phyloP scores from a whole-genome alignment of 306 rosid species.

The Cicer pinnatifidum region DNA sequence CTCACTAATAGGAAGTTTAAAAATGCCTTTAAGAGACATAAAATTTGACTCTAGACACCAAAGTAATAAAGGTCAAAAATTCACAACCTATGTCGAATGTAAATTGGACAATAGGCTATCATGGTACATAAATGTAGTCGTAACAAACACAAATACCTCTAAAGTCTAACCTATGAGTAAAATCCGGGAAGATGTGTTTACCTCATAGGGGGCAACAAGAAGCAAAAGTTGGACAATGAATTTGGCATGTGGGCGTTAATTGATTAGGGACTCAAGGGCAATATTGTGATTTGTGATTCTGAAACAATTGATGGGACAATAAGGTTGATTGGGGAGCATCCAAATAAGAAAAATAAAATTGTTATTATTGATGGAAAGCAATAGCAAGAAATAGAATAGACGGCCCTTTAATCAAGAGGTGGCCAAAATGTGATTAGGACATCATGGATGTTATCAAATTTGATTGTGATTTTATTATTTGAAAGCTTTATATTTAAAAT shows the following conservation, averaged over 20 bases:
- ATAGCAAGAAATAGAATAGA: conserved; percentile 34
- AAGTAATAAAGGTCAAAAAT: background rate
- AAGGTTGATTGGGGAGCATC: conserved; percentile 35
- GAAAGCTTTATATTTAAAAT: background rate
- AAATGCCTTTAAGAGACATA: conserved; percentile 3
- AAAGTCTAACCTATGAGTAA: background rate
- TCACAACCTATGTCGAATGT: background rate
- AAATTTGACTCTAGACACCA: background rate
- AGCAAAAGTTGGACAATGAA: conserved; percentile 40
- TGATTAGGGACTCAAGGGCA: background rate
- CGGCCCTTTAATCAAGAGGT: conserved; percentile 64
- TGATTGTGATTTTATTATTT: background rate
- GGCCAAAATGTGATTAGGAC: conserved; percentile 68
- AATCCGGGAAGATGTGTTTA: conserved; percentile 45
- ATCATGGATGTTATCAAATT: conserved; percentile 46
- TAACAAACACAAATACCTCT: conserved; percentile 38
- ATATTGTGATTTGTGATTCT: background rate
- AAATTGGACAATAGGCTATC: background rate
- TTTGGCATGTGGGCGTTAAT: conserved; percentile 16
- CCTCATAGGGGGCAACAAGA: conserved; percentile 44
- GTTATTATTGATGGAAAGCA: conserved; percentile 29
- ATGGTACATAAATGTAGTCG: conserved; percentile 36
- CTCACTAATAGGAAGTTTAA: background rate
- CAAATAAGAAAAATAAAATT: conserved; percentile 26
- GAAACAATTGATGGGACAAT: conserved; percentile 37